These are phyloP conservation scores for Nevesoporus exiguus DNA, from an alignment of 768 basidiomycete genomes.

Conservation along the genomic window DNA sequence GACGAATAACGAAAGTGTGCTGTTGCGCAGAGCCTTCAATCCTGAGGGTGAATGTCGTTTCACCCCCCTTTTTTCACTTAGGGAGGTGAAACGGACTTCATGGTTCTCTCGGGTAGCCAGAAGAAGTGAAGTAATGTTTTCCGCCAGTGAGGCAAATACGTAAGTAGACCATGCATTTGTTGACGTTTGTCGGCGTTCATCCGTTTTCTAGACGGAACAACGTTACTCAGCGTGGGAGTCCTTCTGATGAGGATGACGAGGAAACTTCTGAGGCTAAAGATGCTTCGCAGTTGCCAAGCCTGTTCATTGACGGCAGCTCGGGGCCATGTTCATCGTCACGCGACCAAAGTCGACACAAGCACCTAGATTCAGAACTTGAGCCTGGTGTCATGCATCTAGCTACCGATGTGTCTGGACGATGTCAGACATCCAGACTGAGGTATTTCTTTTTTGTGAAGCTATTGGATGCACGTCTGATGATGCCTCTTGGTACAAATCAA, in stretches of 20 bases:
- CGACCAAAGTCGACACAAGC: no score
- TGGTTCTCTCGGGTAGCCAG: not conserved
- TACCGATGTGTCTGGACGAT: no score
- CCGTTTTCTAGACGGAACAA: not conserved
- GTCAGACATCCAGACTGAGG: no score
- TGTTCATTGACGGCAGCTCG: no score
- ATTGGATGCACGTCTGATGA: no score
- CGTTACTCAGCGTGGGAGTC: constrained; percentile 17
- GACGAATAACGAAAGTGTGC: constrained; percentile 1
- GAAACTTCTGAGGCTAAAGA: no score
- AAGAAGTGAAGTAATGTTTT: not conserved
- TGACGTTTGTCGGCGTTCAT: not conserved
- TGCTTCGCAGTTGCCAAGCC: no score
- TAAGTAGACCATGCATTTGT: not conserved
- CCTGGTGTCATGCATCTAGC: no score
- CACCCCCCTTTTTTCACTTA: constrained; percentile 12
- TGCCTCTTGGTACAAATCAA: no score
- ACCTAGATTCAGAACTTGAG: no score
- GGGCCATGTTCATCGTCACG: no score
- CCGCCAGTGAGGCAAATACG: not conserved
- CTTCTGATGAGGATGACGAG: constrained; percentile 16
- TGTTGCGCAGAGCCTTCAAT: constrained; percentile 4
- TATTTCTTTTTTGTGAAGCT: no score
- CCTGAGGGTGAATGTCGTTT: not conserved
- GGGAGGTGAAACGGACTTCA: not conserved